Evolutionary conservation across 208 protist species (phyloP), one percentile per base, ranked within the genome.

Genomic region (Blechomonas ayalai): DNA sequence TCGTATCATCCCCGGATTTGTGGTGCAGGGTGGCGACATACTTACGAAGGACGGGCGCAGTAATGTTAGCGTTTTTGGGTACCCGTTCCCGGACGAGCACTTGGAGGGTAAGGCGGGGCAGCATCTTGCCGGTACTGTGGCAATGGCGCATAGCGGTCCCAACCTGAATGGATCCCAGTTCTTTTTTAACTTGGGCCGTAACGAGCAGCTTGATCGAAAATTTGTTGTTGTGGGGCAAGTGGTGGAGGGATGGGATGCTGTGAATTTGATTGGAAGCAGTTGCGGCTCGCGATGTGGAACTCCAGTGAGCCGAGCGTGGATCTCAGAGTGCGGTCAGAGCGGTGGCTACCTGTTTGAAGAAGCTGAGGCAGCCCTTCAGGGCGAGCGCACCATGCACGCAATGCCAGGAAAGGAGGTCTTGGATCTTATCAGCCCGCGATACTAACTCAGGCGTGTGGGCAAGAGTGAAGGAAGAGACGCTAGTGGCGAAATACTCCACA

Each of bases 1-100:
- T 53, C 71, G 96, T 33, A 83, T 98, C 35, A 97, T 98, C 35
- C 66, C 73, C 1, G 73, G 74, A 6, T 98, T 98, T 72, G 90
- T 98, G 23, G 67, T 94, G 26, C 96, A 98, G 54, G 92, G 92
- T 10, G 96, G 96, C 16, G 96, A 98, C 56, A 95, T 97, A 36
- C 75, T 92, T 34, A 75, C 63, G 5, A 82, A 75, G 37, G 84
- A 98, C 59, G 96, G 96, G 35, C 83, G 76, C 45, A 92, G 95
- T 43, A 95, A 94, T 48, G 73, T 92, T 24, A 95, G 84, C 38
- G 92, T 96, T 29, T 98, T 95, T 60, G 95, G 95, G n/a, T 77
- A 81, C 44, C 73, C 62, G 7, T 97, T 98, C 46, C 68, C 80
- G 0, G 92, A 97, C 59, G 95, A 98, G 57, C 93, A 85, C 50